A percentile compares a stretch with the other conserved stretches of the same genome.
Conservation (phyloP, 2,329 filamentous ascomycete species). For the Colletotrichum siamense region DNA sequence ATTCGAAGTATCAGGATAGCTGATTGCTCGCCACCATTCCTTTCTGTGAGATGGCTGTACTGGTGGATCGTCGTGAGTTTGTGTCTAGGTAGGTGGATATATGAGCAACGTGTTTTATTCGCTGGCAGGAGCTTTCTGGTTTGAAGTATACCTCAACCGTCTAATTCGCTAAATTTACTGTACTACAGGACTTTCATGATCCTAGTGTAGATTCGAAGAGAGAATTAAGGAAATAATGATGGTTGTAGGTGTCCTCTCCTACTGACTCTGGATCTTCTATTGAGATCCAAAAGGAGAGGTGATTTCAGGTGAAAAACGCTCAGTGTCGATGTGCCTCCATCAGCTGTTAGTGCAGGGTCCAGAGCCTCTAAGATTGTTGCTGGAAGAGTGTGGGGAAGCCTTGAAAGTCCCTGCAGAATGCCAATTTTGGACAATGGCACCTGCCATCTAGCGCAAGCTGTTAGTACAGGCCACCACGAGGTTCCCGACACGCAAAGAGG, state of each 20-base stretch:
- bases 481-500: neutral
- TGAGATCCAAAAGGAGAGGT: neutral
- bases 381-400: neutral
- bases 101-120: conserved; percentile 1
- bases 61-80: neutral
- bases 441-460: neutral
- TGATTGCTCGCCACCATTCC: neutral
- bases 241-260: neutral
- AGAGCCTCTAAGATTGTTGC: neutral
- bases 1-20: too few relatives aligned
- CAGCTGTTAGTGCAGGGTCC: neutral
- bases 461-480: neutral
- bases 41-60: neutral
- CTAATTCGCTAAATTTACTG: neutral
- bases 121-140: neutral
- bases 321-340: neutral
- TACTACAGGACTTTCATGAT: too few relatives aligned
- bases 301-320: neutral
- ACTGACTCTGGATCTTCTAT: neutral
- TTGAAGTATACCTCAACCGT: neutral
- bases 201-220: neutral
- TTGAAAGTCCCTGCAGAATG: neutral
- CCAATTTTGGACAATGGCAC: neutral
- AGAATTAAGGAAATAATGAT: neutral
- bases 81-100: neutral